Evolutionary conservation across 1,139 yeast species (phyloP).

Genomic region (Candida neerlandica): DNA sequence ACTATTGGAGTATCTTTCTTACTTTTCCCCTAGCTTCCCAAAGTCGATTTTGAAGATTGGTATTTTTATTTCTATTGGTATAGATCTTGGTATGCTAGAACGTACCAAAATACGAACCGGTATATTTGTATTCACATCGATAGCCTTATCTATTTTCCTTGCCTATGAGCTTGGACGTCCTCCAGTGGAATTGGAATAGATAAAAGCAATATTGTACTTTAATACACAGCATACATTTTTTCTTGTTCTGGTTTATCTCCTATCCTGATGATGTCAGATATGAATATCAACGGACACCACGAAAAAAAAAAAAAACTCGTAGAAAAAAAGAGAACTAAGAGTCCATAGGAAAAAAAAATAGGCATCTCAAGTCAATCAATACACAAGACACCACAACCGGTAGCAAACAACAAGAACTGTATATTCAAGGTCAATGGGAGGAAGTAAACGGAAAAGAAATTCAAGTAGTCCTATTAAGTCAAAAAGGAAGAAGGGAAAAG

Average conservation of each 20-base stretch:
- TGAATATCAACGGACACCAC: not conserved
- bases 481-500: slow-evolving; percentile 12
- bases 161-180: slow-evolving; percentile 10
- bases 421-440: not conserved
- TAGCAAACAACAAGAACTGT: too few relatives aligned
- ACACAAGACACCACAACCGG: not conserved
- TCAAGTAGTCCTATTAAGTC: slow-evolving; percentile 19
- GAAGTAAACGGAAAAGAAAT: slow-evolving; percentile 25
- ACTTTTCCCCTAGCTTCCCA: slow-evolving; percentile 10
- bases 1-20: slow-evolving; percentile 14
- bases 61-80: slow-evolving; percentile 8
- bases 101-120: slow-evolving; percentile 8
- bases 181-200: not conserved
- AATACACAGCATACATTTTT: not conserved
- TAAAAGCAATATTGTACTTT: not conserved
- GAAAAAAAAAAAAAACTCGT: slow-evolving; percentile 17
- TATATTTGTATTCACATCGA: slow-evolving; percentile 11
- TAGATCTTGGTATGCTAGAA: slow-evolving; percentile 8
- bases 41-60: slow-evolving; percentile 11
- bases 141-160: slow-evolving; percentile 9
- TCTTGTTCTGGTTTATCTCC: not conserved
- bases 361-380: not conserved
- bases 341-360: slow-evolving; percentile 16
- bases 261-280: not conserved
- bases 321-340: slow-evolving; percentile 17